Conservation (phyloP, 805 yeast genomes). For the Ogataea neopini region DNA sequence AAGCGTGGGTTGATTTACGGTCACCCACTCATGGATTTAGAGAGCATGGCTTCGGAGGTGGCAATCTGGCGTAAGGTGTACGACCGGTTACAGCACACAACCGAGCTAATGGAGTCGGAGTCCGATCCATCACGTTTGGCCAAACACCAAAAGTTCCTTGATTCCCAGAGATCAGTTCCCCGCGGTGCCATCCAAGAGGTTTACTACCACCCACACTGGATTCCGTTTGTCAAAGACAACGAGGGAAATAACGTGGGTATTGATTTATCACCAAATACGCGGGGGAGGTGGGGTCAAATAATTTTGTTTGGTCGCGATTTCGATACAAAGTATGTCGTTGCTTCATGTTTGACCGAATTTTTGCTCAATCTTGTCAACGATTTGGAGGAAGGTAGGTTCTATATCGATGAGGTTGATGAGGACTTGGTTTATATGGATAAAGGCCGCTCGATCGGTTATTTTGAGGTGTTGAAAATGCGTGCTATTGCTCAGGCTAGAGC, state of each 20-base stretch:
- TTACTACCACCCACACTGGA: slow-evolving; percentile 91
- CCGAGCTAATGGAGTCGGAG: slow-evolving; percentile 16
- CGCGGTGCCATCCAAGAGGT: slow-evolving; percentile 68
- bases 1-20: slow-evolving; percentile 82
- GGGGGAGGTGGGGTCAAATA: slow-evolving; percentile 86
- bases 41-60: slow-evolving; percentile 77
- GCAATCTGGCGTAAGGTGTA: slow-evolving; percentile 79
- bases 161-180: slow-evolving; percentile 71
- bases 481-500: slow-evolving; percentile 42
- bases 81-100: slow-evolving; percentile 35
- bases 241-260: slow-evolving; percentile 91
- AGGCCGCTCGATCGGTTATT: slow-evolving; percentile 54
- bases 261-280: slow-evolving; percentile 80
- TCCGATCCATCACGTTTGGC: slow-evolving; percentile 15
- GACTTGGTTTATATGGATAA: slow-evolving; percentile 45
- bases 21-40: slow-evolving; percentile 74
- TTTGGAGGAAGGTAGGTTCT: slow-evolving; percentile 80
- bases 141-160: slow-evolving; percentile 38
- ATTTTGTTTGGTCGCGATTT: slow-evolving; percentile 92
- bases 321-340: slow-evolving; percentile 84
- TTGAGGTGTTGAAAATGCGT: slow-evolving; percentile 68
- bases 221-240: slow-evolving; percentile 84
- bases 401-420: slow-evolving; percentile 61
- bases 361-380: slow-evolving; percentile 81
- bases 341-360: slow-evolving; percentile 89